Base-by-base conservation (phyloP, 108 stramenopile species). In the Nitzschia inconspicua region DNA sequence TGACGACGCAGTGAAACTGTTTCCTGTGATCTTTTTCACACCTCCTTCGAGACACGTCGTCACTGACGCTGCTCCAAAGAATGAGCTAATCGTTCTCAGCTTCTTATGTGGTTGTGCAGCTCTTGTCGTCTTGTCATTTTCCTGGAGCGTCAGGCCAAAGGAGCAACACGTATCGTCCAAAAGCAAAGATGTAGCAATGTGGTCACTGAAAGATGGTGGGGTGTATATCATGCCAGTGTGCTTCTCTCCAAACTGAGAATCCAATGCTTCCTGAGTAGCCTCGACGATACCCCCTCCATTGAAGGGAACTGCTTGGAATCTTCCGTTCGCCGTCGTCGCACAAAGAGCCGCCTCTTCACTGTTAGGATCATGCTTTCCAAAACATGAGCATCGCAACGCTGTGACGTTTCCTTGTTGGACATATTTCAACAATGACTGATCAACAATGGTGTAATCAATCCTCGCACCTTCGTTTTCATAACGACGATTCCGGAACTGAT, bases 201-300 rank as follows among this genome's bases (percentile, higher is more conserved):
- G 95, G 76, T 96, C 95, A 6, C 86, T 88, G 42, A 88, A 95
- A 1, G 82, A 73, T 25, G 95, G 95, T 10, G 93, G 91, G 0
- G 93, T 95, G 61, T 96, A 95, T 4, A 94, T 74, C 49, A 94
- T 91, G n/a, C 93, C 92, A 14, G 85, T 93, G 44, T 93, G 91
- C 7, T 86, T 66, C 4, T 22, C 35, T 9, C 63, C 67, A 31
- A 73, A 73, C 51, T 94, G 95, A 7, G 82, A 76, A 54, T 91
- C 80, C 42, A 94, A 61, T 27, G 83, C 84, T 37, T 43, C 22
- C 66, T 80, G 76, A 37, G 86, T 50, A 6, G 86, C 82, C 14
- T 64, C 54, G 4, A 73, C 73, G 27, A 96, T 92, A 2, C 95
- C 95, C 20, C 87, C 95, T 32, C 95, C 95, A 11, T 75, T 57